Base-by-base conservation (phyloP, 108 stramenopile genomes). In the Cyclostephanos invisitatus region DNA sequence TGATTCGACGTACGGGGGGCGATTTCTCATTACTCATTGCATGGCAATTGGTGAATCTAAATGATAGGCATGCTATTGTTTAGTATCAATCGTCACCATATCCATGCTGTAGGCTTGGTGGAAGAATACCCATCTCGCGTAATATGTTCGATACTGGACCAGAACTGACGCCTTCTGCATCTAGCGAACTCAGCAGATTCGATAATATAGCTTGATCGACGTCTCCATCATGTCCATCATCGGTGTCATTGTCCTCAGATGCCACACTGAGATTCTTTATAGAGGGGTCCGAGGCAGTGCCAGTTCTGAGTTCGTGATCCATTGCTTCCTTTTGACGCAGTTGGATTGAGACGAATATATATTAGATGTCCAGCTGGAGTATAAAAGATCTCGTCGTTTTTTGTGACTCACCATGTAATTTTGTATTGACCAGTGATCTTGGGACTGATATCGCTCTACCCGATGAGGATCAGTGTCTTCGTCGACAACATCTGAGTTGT, bases 141-240 rank as follows among this genome's bases (percentile, higher is more conserved):
- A 91, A 56, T 18, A 91, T 86, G 62, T 85, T 91, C 9, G 57
- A 44, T 9, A 87, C 90, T 10, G 90, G 90, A 12, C 90, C 87
- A 40, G 84, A 42, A 17, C 56, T 68, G 46, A 74, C 86, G 40
- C 73, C 78, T 38, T 85, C 72, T 17, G 88, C 88, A 62, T 87
- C 87, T 29, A 91, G 38, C 17, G 87, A 88, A 32, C 85, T 57
- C 58, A 91, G 62, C 47, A 91, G 53, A 72, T 89, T 87, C 42
- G 74, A 72, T 65, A 91, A 58, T 22, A 87, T 59, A 29, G 24
- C 48, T 24, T 29, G 51, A 36, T 76, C 75, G 60, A 25, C 24
- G 56, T n/a, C n/a, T n/a, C 20, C 21, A 60, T 81, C 70, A n/a
- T 65, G 63, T 44, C 79, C 74, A 38, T 73, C 59, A n/a, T 67